These are phyloP conservation scores for Cladosporium sp. DNA, from an alignment of 2,329 filamentous ascomycete genomes.

Conservation along the genomic window DNA sequence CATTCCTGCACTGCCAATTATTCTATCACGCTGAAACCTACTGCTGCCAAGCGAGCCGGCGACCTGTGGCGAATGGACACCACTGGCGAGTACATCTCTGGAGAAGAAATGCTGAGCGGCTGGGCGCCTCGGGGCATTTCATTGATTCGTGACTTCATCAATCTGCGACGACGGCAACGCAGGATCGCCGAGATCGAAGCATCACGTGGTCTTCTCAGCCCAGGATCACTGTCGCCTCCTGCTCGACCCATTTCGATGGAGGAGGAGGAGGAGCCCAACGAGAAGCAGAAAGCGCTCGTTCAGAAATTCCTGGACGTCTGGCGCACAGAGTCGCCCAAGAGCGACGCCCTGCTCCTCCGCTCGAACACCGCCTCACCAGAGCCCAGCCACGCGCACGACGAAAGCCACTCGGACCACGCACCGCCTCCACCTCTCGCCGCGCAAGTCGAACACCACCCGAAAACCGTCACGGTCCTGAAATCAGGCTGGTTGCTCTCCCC, in stretches of 20 bases:
- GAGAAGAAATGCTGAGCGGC: conserved; percentile 77
- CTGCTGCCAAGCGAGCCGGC: conserved; percentile 83
- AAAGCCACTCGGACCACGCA: conserved; percentile 22
- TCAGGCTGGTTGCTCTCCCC: conserved; percentile 81
- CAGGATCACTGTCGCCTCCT: conserved; percentile 42
- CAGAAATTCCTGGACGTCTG: conserved; percentile 61
- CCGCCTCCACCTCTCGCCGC: conserved; percentile 65
- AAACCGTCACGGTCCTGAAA: conserved; percentile 70
- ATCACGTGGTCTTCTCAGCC: conserved; percentile 58
- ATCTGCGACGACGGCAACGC: conserved; percentile 66
- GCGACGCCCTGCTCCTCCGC: conserved; percentile 44
- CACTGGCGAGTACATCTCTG: conserved; percentile 91
- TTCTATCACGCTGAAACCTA: conserved; percentile 78
- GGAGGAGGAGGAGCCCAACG: conserved; percentile 15
- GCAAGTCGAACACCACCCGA: conserved; percentile 71
- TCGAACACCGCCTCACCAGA: conserved; percentile 63
- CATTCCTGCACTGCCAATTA: conserved; percentile 85
- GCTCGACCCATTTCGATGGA: conserved; percentile 24
- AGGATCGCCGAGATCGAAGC: conserved; percentile 78
- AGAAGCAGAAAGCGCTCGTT: conserved; percentile 41
- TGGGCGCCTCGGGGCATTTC: conserved; percentile 91
- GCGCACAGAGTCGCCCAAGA: conserved; percentile 44
- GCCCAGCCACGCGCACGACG: conserved; percentile 36
- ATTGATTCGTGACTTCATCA: conserved; percentile 82
- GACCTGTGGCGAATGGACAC: conserved; percentile 98